Conservation (phyloP, 176 grass and related monocot species). For the Urochloa ruziziensis region DNA sequence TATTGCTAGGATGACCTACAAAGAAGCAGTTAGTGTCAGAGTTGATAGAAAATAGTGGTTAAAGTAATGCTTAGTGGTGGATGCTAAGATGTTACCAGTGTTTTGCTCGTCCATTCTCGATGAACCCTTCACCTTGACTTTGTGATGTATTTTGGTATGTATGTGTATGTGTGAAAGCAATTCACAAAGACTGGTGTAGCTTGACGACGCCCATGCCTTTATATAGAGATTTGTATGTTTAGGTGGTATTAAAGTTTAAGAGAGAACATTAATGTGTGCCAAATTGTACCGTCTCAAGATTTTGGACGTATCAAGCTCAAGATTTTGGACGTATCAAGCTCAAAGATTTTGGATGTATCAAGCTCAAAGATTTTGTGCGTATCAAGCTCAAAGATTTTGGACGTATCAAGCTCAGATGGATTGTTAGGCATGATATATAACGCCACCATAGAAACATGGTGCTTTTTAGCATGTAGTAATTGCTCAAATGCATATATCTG, state of each 20-base stretch:
- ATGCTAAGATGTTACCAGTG: not conserved
- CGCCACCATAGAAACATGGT: not conserved
- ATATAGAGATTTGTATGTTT: constrained; percentile 2
- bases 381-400: too few relatives aligned
- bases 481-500: not conserved
- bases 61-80: not conserved
- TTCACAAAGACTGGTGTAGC: not conserved
- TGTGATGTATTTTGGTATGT: too few relatives aligned
- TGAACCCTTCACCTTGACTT: not conserved
- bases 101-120: not conserved
- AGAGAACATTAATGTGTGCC: not conserved
- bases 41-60: constrained; percentile 13
- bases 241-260: not conserved
- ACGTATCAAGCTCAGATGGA: too few relatives aligned
- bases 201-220: not conserved
- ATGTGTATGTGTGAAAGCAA: not conserved
- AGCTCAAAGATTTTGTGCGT: too few relatives aligned
- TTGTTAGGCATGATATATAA: not conserved
- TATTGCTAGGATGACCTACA: constrained; percentile 10
- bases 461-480: constrained; percentile 1
- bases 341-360: too few relatives aligned
- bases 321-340: too few relatives aligned
- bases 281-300: too few relatives aligned
- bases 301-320: too few relatives aligned
- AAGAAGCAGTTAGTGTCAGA: not conserved